These are phyloP conservation scores for Rhynchosporium secalis DNA, from an alignment of 2,329 filamentous ascomycete genomes.

Conservation along the genomic window DNA sequence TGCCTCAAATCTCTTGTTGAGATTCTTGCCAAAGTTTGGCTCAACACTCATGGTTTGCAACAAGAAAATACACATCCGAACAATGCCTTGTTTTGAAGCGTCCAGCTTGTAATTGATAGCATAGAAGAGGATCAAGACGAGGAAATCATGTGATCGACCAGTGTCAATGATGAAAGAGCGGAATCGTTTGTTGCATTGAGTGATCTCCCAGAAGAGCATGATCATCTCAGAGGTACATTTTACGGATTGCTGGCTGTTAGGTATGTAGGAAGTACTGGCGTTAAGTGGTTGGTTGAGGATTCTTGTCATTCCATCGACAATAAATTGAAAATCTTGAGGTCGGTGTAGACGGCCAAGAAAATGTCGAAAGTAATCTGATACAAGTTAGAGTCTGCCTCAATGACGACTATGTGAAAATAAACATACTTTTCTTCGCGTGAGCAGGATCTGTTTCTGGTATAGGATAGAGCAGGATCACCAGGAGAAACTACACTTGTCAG, in stretches of 20 bases:
- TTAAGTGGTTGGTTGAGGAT: conserved; percentile 92
- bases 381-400: conserved; percentile 16
- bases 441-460: conserved; percentile 73
- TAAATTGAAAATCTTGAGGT: conserved; percentile 95
- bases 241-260: conserved; percentile 73
- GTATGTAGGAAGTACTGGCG: conserved; percentile 83
- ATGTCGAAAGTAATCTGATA: conserved; percentile 76
- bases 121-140: conserved; percentile 88
- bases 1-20: conserved; percentile 85
- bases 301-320: conserved; percentile 90
- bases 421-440: conserved; percentile 64
- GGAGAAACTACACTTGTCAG: conserved; percentile 62
- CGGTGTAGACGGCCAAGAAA: conserved; percentile 79
- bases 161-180: conserved; percentile 96
- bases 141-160: conserved; percentile 87
- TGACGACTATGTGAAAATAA: neutral
- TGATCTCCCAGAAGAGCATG: conserved; percentile 95
- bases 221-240: conserved; percentile 94
- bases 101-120: conserved; percentile 87
- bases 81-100: conserved; percentile 82
- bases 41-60: conserved; percentile 94
- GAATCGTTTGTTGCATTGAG: conserved; percentile 97
- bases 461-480: conserved; percentile 82
- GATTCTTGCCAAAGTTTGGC: conserved; percentile 81
- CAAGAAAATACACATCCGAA: conserved; percentile 97